Base-by-base conservation (phyloP, 2,329 filamentous ascomycete species). In the Calonectria pauciramosa region DNA sequence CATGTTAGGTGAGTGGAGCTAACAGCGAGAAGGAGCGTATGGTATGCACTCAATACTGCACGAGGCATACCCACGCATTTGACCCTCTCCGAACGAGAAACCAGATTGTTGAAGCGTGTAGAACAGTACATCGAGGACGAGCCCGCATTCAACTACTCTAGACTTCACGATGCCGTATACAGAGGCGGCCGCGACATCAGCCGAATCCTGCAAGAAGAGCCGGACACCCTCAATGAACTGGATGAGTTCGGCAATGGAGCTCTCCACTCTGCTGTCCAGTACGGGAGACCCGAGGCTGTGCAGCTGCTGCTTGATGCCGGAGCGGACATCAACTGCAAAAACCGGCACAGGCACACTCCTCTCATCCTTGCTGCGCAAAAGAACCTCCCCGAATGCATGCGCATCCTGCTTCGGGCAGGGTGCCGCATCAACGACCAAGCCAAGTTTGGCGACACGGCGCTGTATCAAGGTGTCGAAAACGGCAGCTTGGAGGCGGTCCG, bases 231-330 rank as follows among this genome's bases (percentile, higher is more conserved):
- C 7, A 18, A 71, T 54, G 49, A 54, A 1, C n/a, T 74, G 1
- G 67, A 75, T 20, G 4, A 10, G 3, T 41, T 14, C 0, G 72
- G 70, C 0, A 0, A 18, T 0, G 18, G 68, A 0, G 68, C 77
- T 1, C 54, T 79, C 28, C 0, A 23, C 3, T 2, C 64, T 1
- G 72, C 74, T 11, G 9, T 20, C 1, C 0, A 0, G 0, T 1
- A 0, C 0, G 1, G 30, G 10, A 52, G 20, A 9, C 0, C 56
- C 10, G 30, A 2, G 10, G 41, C 26, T 0, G 47, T 75, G 2
- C 20, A 72, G 18, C 14, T 49, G 23, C 36, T 79, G 2, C 64
- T 79, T 38, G 69, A 34, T 16, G 72, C 72, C 1, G 68, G 69
- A 4, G 76, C 68, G 5, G 51, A 78, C 9, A 18, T 78, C 34